phyloP scores from a whole-genome alignment of 768 basidiomycete species.

The Pluteus cervinus region DNA sequence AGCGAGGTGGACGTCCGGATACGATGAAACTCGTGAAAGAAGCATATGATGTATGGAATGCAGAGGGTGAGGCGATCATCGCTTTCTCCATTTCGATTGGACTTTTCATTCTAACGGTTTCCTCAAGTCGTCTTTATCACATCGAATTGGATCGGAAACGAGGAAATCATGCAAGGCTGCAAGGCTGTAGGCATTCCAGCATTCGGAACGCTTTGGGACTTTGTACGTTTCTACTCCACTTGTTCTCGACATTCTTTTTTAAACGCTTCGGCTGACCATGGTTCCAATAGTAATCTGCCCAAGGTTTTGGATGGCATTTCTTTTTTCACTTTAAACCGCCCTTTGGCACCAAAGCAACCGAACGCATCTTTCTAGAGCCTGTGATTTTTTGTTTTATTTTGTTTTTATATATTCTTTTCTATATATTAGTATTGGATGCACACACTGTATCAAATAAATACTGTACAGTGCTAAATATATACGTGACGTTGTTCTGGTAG shows the following conservation, averaged over 20 bases:
- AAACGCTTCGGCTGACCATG: too few relatives aligned
- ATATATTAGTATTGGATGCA: slow-evolving; percentile 18
- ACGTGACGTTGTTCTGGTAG: too few relatives aligned
- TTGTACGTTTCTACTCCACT: slow-evolving; percentile 34
- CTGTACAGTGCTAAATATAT: neutral
- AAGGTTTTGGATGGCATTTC: too few relatives aligned
- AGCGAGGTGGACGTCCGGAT: slow-evolving; percentile 68
- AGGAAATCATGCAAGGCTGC: slow-evolving; percentile 76
- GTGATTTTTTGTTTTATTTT: too few relatives aligned
- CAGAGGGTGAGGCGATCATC: slow-evolving; percentile 43
- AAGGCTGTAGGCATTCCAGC: slow-evolving; percentile 63
- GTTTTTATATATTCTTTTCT: too few relatives aligned
- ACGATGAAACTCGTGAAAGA: slow-evolving; percentile 73
- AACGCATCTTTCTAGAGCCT: too few relatives aligned
- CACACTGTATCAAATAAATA: slow-evolving; percentile 26
- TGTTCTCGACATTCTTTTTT: slow-evolving; percentile 3
- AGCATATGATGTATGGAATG: slow-evolving; percentile 60
- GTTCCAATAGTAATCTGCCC: too few relatives aligned
- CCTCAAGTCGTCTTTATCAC: slow-evolving; percentile 70
- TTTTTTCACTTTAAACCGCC: too few relatives aligned
- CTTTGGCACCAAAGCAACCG: too few relatives aligned
- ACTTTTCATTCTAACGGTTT: slow-evolving; percentile 1
- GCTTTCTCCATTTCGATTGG: slow-evolving; percentile 1
- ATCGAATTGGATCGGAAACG: slow-evolving; percentile 75
- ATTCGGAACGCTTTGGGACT: slow-evolving; percentile 71